Evolutionary conservation across 129 eudicot genomes (phyloP), one percentile per base, ranked within the genome.

Genomic region (Helianthus annuus): DNA sequence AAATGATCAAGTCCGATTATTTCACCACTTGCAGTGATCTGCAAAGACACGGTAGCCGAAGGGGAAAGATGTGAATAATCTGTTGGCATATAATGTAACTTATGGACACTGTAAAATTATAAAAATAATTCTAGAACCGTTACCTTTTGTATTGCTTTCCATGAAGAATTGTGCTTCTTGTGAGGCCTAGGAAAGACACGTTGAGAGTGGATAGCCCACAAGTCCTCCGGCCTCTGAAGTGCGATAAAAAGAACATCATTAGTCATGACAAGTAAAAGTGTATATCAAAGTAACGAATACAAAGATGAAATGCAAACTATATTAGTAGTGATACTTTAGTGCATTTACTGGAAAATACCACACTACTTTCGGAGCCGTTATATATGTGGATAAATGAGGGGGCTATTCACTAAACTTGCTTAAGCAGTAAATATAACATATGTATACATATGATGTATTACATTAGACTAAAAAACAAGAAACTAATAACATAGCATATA

Each of bases 191-290:
- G 94, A 36, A 69, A 71, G 64, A 95, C 99, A 12, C 90, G 85
- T 66, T 79, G 85, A 76, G 99, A 95, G 78, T 95, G 99, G 77
- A 95, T 68, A 83, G 97, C 91, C 99, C 99, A 95, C 88, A 95
- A 80, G 85, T 90, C 97, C 53, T 95, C 99, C 51, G 97, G 97
- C 83, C 85, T 90, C 99, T 95, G 88, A 80, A 80, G 71, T 69
- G 24, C 69, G 65, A 61, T 65, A 24, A 44, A 46, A 57, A n/a
- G 34, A 36, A 34, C 45, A 34, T 72, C 32, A 76, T 80, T 48
- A 80, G 76, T 19, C 45, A 65, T 64, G 57, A 55, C 19, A 65
- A 39, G 52, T 48, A 72, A 60, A 72, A 46, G 36, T 42, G 22
- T 61, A 48, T 58, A 17, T 57, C 24, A 34, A 71, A 71, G 16